Evolutionary conservation across 2,329 filamentous ascomycete genomes (phyloP).

Genomic region (Scopulariopsis brevicaulis): DNA sequence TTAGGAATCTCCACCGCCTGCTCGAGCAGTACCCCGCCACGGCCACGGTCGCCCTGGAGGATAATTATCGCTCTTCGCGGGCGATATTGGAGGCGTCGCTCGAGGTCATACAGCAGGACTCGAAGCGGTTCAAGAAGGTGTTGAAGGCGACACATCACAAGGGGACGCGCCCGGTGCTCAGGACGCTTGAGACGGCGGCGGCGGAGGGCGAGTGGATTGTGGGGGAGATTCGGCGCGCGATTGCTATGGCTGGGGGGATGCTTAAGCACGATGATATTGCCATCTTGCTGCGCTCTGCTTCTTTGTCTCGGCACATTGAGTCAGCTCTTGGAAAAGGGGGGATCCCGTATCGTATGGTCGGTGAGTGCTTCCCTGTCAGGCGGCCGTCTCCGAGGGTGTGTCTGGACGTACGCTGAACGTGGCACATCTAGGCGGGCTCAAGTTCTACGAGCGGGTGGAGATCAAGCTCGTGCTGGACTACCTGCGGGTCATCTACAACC

Average conservation of each 20-base stretch:
- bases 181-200: slow-evolving; percentile 57
- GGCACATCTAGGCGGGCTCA: slow-evolving; percentile 42
- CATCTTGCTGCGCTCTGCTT: slow-evolving; percentile 75
- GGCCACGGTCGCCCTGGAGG: slow-evolving; percentile 73
- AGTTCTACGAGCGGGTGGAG: slow-evolving; percentile 86
- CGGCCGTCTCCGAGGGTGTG: neutral
- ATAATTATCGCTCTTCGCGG: slow-evolving; percentile 89
- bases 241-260: slow-evolving; percentile 61
- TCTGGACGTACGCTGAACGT: neutral
- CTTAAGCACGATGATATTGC: slow-evolving; percentile 69
- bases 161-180: slow-evolving; percentile 70
- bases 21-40: slow-evolving; percentile 66
- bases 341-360: slow-evolving; percentile 86
- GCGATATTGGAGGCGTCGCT: slow-evolving; percentile 72
- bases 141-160: slow-evolving; percentile 70
- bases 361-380: slow-evolving; percentile 13
- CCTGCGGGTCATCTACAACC: slow-evolving; percentile 71
- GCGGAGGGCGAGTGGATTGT: slow-evolving; percentile 84
- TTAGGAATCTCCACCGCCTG: slow-evolving; percentile 75
- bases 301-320: slow-evolving; percentile 78
- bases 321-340: slow-evolving; percentile 67
- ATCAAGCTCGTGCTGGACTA: slow-evolving; percentile 85
- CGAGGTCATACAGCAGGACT: slow-evolving; percentile 84
- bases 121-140: slow-evolving; percentile 65
- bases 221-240: slow-evolving; percentile 63